phyloP scores from a whole-genome alignment of 768 basidiomycete genomes.

The Tubosaeta sp. region DNA sequence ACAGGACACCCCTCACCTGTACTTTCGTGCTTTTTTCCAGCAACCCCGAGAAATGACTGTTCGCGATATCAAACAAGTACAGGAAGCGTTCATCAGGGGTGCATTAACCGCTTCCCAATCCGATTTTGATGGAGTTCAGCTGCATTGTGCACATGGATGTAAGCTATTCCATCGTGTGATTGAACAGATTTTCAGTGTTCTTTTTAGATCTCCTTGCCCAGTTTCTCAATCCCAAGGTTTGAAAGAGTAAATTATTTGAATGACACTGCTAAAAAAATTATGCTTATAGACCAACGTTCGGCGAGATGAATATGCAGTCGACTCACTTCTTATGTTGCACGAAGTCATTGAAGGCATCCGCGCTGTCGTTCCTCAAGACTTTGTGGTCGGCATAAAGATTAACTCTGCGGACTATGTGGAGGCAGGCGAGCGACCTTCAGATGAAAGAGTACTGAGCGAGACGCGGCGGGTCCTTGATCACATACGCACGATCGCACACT shows the following conservation, averaged over 20 bases:
- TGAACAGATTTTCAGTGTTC: not conserved
- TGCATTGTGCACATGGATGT: conserved; percentile 89
- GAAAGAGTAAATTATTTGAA: not conserved
- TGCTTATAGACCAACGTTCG: conserved; percentile 46
- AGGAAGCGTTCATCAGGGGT: conserved; percentile 61
- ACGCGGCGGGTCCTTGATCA: conserved; percentile 51
- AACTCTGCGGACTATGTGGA: conserved; percentile 72
- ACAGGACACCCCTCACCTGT: conserved; percentile 13
- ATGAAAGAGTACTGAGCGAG: conserved; percentile 30
- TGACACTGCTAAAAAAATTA: conserved; percentile 12
- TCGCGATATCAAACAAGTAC: conserved; percentile 56
- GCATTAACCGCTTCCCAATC: conserved; percentile 58
- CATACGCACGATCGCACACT: conserved; percentile 54
- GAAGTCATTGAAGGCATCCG: conserved; percentile 57
- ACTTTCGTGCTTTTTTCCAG: conserved; percentile 52
- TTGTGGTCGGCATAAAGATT: conserved; percentile 74
- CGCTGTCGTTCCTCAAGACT: conserved; percentile 46
- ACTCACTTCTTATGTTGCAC: conserved; percentile 54
- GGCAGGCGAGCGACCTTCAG: conserved; percentile 21
- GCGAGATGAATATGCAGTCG: conserved; percentile 55
- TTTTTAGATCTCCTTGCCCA: conserved; percentile 68
- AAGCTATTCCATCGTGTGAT: conserved; percentile 28
- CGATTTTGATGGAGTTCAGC: conserved; percentile 83
- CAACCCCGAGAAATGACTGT: conserved; percentile 56
- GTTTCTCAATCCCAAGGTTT: conserved; percentile 76